Base-by-base conservation (phyloP, 371 early-diverging fungal species). In the Mortierella sp. region DNA sequence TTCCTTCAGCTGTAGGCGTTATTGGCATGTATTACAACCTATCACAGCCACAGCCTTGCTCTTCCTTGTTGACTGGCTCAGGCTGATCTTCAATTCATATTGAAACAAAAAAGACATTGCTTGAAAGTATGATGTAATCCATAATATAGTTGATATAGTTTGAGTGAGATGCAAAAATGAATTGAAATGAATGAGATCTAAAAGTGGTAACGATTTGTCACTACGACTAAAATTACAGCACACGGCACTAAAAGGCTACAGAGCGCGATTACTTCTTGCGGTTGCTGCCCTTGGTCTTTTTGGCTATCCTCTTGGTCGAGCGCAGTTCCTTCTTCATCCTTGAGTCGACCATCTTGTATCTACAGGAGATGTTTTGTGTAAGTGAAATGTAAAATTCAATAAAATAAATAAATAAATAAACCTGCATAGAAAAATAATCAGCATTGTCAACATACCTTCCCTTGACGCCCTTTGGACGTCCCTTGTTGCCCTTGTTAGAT, bases 401-500 rank as follows among this genome's bases (percentile, higher is more conserved):
- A 71, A n/a, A 47, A 60, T 28, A 59, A 52, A 58, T 11, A 7
- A 65, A 36, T 47, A 41, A 32, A 57, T 41, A 64, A 58, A 32
- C 36, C 4, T 36, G 36, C 36, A 36, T 6, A 36, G 36, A 36
- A 36, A 6, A 36, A 36, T 36, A 48, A 58, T 9, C 63, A 48
- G 58, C 21, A 13, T 55, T 55, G n/a, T 16, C 28, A 45, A 28
- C 66, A 58, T 69, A 94, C 65, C 95, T 86, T 76, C 99, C 99
- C 92, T 98, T 99, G 83, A 98, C 96, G 77, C 98, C 98, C 83
- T 91, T 92, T 16, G 99, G 99, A 63, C 98, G 90, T n/a, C 98
- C 98, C 86, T 96, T 89, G 66, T 93, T 78, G 75, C 94, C 97
- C 66, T 91, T 90, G 83, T 96, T 95, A 57, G 85, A 66, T 58